These are phyloP conservation scores for Ogataea ramenticola DNA, from an alignment of 805 yeast genomes.

Conservation along the genomic window DNA sequence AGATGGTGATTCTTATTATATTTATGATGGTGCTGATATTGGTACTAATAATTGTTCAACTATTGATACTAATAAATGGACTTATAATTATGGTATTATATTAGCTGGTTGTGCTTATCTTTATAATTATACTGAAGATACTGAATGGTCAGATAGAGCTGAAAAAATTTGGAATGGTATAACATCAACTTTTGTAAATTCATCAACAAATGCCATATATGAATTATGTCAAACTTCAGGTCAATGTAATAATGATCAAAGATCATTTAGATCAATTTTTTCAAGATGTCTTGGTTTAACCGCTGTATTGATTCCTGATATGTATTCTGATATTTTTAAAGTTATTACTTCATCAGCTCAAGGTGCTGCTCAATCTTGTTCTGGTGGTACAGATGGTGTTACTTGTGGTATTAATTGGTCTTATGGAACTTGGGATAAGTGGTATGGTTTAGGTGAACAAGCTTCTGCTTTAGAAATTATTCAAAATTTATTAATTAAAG, in stretches of 20 bases:
- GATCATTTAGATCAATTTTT: conserved; percentile 66
- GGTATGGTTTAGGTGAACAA: conserved; percentile 80
- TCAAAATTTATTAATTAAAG: conserved; percentile 33
- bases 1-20: conserved; percentile 26
- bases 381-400: conserved; percentile 79
- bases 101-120: conserved; percentile 65
- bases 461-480: conserved; percentile 68
- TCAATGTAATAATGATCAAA: conserved; percentile 66
- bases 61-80: conserved; percentile 50
- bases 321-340: conserved; percentile 32
- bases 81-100: conserved; percentile 63
- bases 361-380: conserved; percentile 74
- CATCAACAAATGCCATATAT: conserved; percentile 45
- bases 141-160: conserved; percentile 34
- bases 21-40: conserved; percentile 55
- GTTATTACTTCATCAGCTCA: conserved; percentile 36
- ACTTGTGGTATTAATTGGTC: conserved; percentile 83
- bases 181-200: conserved; percentile 36
- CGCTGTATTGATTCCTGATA: conserved; percentile 44
- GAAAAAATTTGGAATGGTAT: conserved; percentile 31
- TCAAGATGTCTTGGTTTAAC: conserved; percentile 58
- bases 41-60: conserved; percentile 36
- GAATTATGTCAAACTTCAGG: conserved; percentile 55
- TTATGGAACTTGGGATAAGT: conserved; percentile 50
- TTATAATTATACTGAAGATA: conserved; percentile 51